These are phyloP conservation scores for Alternaria sp. DNA, from an alignment of 2,329 filamentous ascomycete species.

Conservation along the genomic window DNA sequence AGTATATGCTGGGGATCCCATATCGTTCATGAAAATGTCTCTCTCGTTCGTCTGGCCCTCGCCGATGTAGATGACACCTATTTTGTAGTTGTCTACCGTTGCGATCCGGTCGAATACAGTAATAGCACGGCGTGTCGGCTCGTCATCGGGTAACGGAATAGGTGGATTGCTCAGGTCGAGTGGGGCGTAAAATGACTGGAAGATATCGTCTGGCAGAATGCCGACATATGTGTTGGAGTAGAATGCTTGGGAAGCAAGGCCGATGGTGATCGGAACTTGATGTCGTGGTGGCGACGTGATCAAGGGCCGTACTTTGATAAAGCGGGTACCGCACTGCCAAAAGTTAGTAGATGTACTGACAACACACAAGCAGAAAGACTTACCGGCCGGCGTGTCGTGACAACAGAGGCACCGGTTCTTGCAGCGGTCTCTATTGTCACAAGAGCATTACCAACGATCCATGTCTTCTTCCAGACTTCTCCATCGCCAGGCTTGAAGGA, in stretches of 20 bases:
- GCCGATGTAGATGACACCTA: conserved; percentile 92
- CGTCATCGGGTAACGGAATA: conserved; percentile 75
- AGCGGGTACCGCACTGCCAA: conserved; percentile 50
- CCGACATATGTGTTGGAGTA: conserved; percentile 62
- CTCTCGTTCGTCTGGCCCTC: conserved; percentile 82
- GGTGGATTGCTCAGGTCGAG: conserved; percentile 61
- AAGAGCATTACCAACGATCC: conserved; percentile 76
- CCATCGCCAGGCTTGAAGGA: conserved; percentile 71
- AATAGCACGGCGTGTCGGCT: conserved; percentile 75
- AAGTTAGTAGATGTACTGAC: conserved; percentile 14
- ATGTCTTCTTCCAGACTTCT: conserved; percentile 70
- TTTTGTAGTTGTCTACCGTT: conserved; percentile 92
- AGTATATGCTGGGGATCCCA: conserved; percentile 86
- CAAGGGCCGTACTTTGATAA: conserved; percentile 47
- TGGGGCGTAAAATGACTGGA: conserved; percentile 72
- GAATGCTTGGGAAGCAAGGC: conserved; percentile 48
- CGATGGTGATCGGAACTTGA: conserved; percentile 50
- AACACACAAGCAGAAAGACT: conserved; percentile 59
- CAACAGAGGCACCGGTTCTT: conserved; percentile 70
- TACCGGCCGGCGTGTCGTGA: conserved; percentile 75
- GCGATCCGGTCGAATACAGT: conserved; percentile 84
- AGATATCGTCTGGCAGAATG: conserved; percentile 74
- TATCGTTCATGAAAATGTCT: conserved; percentile 86
- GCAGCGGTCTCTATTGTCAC: conserved; percentile 76
- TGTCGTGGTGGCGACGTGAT: conserved; percentile 49